Percentiles rank a stretch among this genome's conserved stretches.
phyloP scores from a whole-genome alignment of 495 filamentous ascomycete genomes.

The Talaromyces trachyspermus region DNA sequence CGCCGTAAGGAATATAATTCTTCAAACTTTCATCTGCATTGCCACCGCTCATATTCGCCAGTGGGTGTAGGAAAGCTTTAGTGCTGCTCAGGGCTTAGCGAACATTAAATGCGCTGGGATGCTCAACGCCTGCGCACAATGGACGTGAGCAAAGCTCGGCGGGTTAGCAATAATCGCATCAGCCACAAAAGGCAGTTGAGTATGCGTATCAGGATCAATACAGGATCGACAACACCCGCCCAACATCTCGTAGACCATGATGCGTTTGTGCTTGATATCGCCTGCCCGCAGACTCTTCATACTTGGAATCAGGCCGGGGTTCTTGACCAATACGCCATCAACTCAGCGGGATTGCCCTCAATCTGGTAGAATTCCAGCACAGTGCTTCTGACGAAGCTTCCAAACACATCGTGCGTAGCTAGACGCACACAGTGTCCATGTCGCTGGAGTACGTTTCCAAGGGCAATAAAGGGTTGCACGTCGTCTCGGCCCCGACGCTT shows the following conservation, averaged over 20 bases:
- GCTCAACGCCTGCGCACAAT: constrained; percentile 70
- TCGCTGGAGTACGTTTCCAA: constrained; percentile 55
- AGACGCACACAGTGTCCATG: constrained; percentile 69
- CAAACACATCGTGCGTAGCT: constrained; percentile 68
- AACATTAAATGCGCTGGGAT: constrained; percentile 79
- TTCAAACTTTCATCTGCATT: constrained; percentile 48
- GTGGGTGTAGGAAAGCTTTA: constrained; percentile 46
- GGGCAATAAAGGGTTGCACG: constrained; percentile 65
- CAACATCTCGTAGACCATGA: constrained; percentile 61
- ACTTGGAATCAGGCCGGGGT: constrained; percentile 69
- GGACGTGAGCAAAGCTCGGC: constrained; percentile 72
- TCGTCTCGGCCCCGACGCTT: too few species aligned
- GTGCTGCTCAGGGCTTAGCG: constrained; percentile 61
- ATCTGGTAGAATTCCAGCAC: constrained; percentile 74
- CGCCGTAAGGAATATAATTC: constrained; percentile 68
- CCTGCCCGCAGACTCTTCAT: constrained; percentile 58
- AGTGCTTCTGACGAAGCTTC: constrained; percentile 56
- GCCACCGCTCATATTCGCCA: constrained; percentile 45
- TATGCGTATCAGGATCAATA: constrained; percentile 50
- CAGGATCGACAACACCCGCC: constrained; percentile 73
- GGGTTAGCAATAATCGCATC: constrained; percentile 82
- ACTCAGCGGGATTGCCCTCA: constrained; percentile 66
- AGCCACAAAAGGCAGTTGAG: constrained; percentile 56
- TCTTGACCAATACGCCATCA: constrained; percentile 85
- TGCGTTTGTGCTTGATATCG: constrained; percentile 55